These are phyloP conservation scores for Picea abies DNA, from an alignment of 83 land plant species.

Conservation along the genomic window DNA sequence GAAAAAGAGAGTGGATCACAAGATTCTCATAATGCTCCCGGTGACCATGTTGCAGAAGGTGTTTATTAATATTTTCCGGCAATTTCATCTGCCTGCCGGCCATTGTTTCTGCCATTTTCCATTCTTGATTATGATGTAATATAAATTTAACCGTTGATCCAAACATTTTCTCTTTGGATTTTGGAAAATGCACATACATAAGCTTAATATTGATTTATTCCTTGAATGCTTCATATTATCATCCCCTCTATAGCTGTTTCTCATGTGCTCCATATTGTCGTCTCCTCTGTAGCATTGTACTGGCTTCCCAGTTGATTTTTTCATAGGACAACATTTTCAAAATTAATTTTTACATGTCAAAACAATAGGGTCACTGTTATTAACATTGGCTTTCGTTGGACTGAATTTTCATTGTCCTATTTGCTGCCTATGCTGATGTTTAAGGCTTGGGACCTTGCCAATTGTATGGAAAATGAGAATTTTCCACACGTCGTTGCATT, in stretches of 20 bases:
- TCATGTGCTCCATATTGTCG: not conserved
- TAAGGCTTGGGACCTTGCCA: no score
- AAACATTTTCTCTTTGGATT: not conserved
- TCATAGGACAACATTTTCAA: no score
- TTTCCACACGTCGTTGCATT: no score
- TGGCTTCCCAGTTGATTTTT: no score
- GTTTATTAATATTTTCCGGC: not conserved
- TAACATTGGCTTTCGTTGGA: no score
- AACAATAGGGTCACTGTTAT: no score
- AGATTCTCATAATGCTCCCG: not conserved
- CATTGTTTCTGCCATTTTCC: conserved; percentile 8
- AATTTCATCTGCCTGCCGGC: not conserved
- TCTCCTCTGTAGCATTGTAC: not conserved
- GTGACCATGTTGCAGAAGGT: not conserved
- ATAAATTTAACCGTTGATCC: not conserved
- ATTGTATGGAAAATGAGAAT: no score
- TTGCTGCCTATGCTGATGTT: no score
- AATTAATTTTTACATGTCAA: no score
- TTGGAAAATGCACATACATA: not conserved
- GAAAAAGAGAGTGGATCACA: not conserved
- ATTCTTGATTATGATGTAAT: not conserved
- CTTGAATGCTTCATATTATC: not conserved
- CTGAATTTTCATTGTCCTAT: no score
- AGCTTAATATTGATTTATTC: not conserved
- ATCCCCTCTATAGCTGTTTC: not conserved